phyloP scores from a whole-genome alignment of 257 asterid species.

The Plectranthus barbatus region DNA sequence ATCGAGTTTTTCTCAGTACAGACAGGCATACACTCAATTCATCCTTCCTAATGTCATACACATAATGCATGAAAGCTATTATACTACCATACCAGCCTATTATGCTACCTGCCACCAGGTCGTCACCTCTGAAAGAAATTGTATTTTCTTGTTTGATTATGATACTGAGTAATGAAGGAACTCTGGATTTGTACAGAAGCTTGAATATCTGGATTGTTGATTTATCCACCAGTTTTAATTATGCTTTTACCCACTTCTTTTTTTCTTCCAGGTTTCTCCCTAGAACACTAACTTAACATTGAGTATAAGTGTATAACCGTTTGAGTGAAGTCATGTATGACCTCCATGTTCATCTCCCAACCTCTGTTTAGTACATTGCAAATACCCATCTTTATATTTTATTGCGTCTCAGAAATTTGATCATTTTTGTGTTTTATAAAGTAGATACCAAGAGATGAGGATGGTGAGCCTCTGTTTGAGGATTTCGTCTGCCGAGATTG shows the following conservation, averaged over 20 bases:
- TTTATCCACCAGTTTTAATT: neutral
- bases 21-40: neutral
- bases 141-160: neutral
- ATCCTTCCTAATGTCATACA: neutral
- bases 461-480: slow-evolving; percentile 77
- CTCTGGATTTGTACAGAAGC: neutral
- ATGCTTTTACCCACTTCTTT: neutral
- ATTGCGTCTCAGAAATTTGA: neutral
- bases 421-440: slow-evolving; percentile 5
- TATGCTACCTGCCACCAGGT: neutral
- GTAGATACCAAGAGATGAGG: slow-evolving; percentile 86
- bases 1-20: neutral
- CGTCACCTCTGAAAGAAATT: neutral
- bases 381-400: neutral
- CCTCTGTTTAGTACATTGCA: neutral
- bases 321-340: neutral
- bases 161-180: neutral
- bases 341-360: neutral
- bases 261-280: neutral
- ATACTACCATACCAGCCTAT: too few species aligned
- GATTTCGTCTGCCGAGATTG: slow-evolving; percentile 78
- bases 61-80: neutral
- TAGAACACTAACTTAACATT: neutral
- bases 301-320: neutral
- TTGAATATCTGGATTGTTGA: neutral